Evolutionary conservation across 208 protist species (phyloP).

Genomic region (Leishmania arabica): DNA sequence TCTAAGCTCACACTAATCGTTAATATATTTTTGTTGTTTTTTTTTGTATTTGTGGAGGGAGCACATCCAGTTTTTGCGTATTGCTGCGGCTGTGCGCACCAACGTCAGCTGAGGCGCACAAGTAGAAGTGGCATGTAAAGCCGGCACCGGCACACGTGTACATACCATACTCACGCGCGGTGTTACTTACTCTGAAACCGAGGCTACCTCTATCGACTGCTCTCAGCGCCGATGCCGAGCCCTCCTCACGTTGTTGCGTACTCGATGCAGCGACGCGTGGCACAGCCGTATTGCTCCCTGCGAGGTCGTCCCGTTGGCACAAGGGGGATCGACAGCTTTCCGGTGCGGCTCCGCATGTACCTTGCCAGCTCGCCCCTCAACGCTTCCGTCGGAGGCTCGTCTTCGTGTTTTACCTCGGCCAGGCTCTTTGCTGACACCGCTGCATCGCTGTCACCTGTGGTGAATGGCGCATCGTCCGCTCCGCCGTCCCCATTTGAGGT

Average conservation of each 20-base stretch:
- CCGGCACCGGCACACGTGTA: not conserved
- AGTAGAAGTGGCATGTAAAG: not conserved
- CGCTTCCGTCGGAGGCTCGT: not conserved
- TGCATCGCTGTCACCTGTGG: not conserved
- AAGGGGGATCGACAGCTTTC: not conserved
- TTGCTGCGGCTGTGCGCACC: not conserved
- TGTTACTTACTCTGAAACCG: not conserved
- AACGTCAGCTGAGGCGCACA: not conserved
- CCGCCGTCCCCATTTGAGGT: slow-evolving; percentile 68
- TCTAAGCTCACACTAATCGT: not conserved
- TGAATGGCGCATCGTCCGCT: not conserved
- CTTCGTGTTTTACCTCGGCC: not conserved
- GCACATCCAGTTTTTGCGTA: not conserved
- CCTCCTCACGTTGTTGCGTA: not conserved
- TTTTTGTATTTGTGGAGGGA: not conserved
- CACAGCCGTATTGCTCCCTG: not conserved
- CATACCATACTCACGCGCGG: not conserved
- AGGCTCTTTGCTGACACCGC: not conserved
- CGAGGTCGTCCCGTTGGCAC: not conserved
- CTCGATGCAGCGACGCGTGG: not conserved
- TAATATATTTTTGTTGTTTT: not conserved
- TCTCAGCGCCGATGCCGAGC: not conserved
- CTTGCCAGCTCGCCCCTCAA: not conserved
- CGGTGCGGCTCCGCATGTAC: not conserved
- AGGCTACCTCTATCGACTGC: not conserved